Base-by-base conservation (phyloP, 2,329 filamentous ascomycete species). In the Colletotrichum lindemuthianum region DNA sequence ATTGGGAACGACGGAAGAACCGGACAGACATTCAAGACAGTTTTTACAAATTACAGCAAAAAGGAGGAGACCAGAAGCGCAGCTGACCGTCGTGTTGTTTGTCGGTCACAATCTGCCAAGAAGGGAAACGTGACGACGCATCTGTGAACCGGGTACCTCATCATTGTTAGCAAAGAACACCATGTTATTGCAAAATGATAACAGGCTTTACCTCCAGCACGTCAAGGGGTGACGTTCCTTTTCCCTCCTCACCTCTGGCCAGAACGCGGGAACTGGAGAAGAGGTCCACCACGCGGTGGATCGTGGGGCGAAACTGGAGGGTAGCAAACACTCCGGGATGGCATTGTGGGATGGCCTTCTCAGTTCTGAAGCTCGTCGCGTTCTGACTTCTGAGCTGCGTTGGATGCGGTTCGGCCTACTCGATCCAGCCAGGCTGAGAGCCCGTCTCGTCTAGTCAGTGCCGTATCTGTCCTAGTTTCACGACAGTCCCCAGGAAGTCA, bases 211-310 rank as follows among this genome's bases (percentile, higher is more conserved):
- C 24, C 24, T 24, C 24, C 24, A 5, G 24, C 24, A 24, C 24
- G 24, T 54, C 15, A 41, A 55, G 16, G 52, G 52, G 41, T 55
- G 52, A 44, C 40, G 40, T 55, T 55, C 24, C 52, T 33, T 43
- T 47, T 44, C 32, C 41, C 34, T 36, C 36, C 24, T 24, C 36
- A n/a, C 9, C 34, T 54, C 39, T 54, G 52, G 32, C 40, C 52
- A 55, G 52, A 55, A 44, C 52, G 52, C 52, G 52, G 52, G 41
- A 55, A 36, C 41, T 55, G 24, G 24, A 24, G 4, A 24, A 24
- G 24, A 24, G 51, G 39, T 44, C 51, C 51, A 54, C 51, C 39
- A 13, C 32, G 44, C 32, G 40, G 52, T 55, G 52, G 52, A 44
- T 45, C 44, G 45, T 36, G 52, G 43, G 52, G 52, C 52, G 41